Evolutionary conservation across 345 rosid species (phyloP).

Genomic region (Hypericum androsaemum): DNA sequence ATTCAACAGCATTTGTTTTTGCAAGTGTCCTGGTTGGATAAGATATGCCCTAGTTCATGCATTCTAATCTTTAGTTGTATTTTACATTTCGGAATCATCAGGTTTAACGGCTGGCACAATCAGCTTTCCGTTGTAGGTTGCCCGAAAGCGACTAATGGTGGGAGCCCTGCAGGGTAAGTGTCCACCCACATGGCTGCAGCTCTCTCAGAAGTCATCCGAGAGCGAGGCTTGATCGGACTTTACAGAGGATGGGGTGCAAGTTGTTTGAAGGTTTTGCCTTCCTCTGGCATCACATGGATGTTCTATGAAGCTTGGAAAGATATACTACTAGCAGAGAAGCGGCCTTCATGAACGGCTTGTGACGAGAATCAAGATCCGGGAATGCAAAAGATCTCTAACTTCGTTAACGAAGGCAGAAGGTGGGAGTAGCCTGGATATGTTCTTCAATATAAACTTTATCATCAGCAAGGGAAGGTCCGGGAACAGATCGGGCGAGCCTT

Average conservation of each 20-base stretch:
- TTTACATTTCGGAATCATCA: slow-evolving; percentile 19
- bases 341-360: slow-evolving; percentile 17
- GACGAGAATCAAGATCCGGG: too few species aligned
- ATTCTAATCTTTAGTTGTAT: not conserved
- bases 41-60: too few species aligned
- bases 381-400: too few species aligned
- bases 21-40: too few species aligned
- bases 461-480: too few species aligned
- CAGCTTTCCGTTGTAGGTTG: slow-evolving; percentile 96
- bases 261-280: slow-evolving; percentile 92
- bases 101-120: slow-evolving; percentile 96
- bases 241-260: slow-evolving; percentile 99
- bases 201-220: slow-evolving; percentile 70
- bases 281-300: slow-evolving; percentile 96
- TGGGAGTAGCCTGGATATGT: too few species aligned
- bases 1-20: not conserved
- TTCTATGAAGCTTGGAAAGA: slow-evolving; percentile 99
- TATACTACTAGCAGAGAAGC: slow-evolving; percentile 41
- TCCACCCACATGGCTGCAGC: slow-evolving; percentile 93
- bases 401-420: too few species aligned
- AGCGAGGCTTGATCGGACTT: slow-evolving; percentile 69
- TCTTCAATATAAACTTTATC: too few species aligned
- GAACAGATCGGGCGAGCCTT: too few species aligned
- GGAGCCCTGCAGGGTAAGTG: slow-evolving; percentile 84
- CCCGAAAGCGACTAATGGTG: slow-evolving; percentile 93